phyloP scores from a whole-genome alignment of 2,329 filamentous ascomycete species.

The Paracoccidioides brasiliensis region DNA sequence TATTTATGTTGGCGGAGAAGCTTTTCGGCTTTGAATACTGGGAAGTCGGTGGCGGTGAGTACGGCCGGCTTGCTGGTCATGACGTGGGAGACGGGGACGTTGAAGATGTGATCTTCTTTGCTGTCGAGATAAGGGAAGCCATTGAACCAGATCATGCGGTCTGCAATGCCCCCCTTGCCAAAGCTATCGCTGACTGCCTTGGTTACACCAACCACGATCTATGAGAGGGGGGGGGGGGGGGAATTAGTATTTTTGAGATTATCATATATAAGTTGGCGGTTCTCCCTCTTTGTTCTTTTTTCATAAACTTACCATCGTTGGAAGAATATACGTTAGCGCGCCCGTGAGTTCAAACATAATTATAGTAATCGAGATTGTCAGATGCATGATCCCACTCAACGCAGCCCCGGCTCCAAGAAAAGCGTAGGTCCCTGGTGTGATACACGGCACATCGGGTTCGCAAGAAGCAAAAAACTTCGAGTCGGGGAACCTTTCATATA shows the following conservation, averaged over 20 bases:
- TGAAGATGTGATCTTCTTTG: constrained; percentile 95
- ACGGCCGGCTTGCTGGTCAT: constrained; percentile 70
- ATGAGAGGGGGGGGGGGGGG: too few relatives aligned
- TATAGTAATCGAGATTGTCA: constrained; percentile 90
- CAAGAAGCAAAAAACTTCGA: constrained; percentile 81
- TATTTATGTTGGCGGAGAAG: constrained; percentile 67
- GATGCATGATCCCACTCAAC: constrained; percentile 93
- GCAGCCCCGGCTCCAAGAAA: constrained; percentile 87
- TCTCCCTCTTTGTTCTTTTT: neutral
- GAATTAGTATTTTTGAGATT: neutral
- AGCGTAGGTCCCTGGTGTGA: constrained; percentile 93
- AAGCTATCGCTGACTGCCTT: constrained; percentile 86
- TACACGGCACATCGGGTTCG: constrained; percentile 82
- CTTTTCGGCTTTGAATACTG: constrained; percentile 61
- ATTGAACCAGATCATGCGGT: constrained; percentile 98
- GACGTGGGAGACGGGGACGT: constrained; percentile 78
- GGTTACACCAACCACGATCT: constrained; percentile 90
- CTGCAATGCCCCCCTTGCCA: constrained; percentile 91
- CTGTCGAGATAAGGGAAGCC: constrained; percentile 94
- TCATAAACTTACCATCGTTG: constrained; percentile 58
- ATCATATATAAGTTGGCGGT: neutral
- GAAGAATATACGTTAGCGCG: constrained; percentile 91
- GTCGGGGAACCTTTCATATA: constrained; percentile 71
- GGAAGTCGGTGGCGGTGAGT: constrained; percentile 61
- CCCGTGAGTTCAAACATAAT: constrained; percentile 99